These are phyloP conservation scores for Curvularia verruculosa DNA, from an alignment of 2,329 filamentous ascomycete species.

Conservation along the genomic window DNA sequence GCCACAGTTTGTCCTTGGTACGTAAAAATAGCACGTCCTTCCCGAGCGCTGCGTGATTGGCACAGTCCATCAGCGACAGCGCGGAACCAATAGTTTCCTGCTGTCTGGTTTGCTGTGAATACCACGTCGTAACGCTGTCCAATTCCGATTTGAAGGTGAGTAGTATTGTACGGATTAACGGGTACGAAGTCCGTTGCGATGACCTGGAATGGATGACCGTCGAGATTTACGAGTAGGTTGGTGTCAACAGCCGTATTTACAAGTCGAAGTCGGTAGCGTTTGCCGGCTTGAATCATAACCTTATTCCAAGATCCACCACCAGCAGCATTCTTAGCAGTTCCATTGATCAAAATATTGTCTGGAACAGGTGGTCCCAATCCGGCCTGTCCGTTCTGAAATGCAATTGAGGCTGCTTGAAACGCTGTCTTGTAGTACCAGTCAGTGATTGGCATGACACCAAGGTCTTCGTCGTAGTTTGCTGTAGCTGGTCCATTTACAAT, in stretches of 20 bases:
- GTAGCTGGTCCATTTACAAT: constrained; percentile 40
- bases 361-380: constrained; percentile 39
- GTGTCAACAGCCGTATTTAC: constrained; percentile 57
- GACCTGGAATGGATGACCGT: constrained; percentile 40
- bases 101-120: constrained; percentile 41
- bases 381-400: constrained; percentile 25
- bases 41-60: constrained; percentile 25
- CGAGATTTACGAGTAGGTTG: constrained; percentile 35
- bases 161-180: constrained; percentile 41
- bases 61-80: constrained; percentile 33
- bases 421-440: constrained; percentile 54
- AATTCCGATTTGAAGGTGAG: constrained; percentile 50
- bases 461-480: constrained; percentile 39
- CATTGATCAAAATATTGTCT: constrained; percentile 59
- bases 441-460: constrained; percentile 30
- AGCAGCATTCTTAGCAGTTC: constrained; percentile 59
- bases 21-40: constrained; percentile 49
- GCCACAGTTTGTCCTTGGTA: constrained; percentile 46
- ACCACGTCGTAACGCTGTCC: constrained; percentile 48
- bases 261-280: constrained; percentile 62
- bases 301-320: constrained; percentile 41
- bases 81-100: constrained; percentile 46
- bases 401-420: constrained; percentile 35
- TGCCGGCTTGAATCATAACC: constrained; percentile 47
- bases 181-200: constrained; percentile 45